Base-by-base conservation (phyloP, 164 flowering plant genomes). In the Paratinospora sagittata region DNA sequence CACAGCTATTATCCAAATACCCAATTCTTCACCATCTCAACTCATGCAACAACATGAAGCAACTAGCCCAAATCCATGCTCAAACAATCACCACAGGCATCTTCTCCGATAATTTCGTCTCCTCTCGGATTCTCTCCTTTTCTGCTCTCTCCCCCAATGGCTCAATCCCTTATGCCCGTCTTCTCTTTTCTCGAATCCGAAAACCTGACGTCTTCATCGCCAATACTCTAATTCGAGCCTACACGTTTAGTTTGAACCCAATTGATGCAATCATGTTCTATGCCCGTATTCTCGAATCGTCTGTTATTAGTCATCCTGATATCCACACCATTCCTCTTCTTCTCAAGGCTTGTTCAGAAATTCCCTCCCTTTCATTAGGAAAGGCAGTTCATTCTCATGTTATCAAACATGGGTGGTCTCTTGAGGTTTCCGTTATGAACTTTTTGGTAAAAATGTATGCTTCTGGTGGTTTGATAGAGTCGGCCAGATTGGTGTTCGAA, bases 11-110 rank as follows among this genome's bases (percentile, higher is more conserved):
- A n/a, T n/a, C n/a, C n/a, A n/a, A n/a, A n/a, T n/a, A n/a, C n/a
- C n/a, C n/a, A n/a, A 21, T 57, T n/a, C 81, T 79, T 12, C 67
- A 58, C 27, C 72, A 73, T 60, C 77, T 79, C 67, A 37, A 37
- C n/a, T 79, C 81, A 27, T 78, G 82, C 76, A 79, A 75, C 17
- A 47, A 76, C 66, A 66, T 71, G 65, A 74, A 70, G 21, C 79
- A 81, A 1, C 76, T 78, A 37, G 26, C 61, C 11, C 85, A 83
- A 79, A 77, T 81, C 74, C 83, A 83, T 27, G 76, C 83, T 64
- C 79, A 79, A 27, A 75, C 81, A 27, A 73, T 76, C 69, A 74
- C 74, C 47, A 63, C 77, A 1, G 79, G 81, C 61, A 67, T 70
- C 60, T 69, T 78, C 65, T 27, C 17, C 0, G 76, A 73, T 63